These are phyloP conservation scores for Lolium perenne DNA, from an alignment of 176 grass and related monocot species.

Conservation along the genomic window DNA sequence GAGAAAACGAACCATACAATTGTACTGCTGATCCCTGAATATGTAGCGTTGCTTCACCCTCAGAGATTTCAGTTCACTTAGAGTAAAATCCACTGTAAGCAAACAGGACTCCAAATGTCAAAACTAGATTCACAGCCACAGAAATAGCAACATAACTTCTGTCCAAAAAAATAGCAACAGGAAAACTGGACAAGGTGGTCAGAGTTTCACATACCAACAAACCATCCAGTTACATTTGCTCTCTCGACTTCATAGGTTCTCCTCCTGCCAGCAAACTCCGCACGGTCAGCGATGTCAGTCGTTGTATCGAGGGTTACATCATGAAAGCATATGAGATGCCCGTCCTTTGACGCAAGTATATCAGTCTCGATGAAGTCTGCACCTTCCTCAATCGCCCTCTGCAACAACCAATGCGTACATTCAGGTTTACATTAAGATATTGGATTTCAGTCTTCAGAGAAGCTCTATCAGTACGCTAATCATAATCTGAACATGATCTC, in stretches of 20 bases:
- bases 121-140: background rate
- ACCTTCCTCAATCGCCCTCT: constrained; percentile 88
- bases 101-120: constrained; percentile 40
- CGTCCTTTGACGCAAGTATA: constrained; percentile 77
- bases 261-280: constrained; percentile 63
- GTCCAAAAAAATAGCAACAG: background rate
- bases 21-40: constrained; percentile 80
- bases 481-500: background rate
- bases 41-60: constrained; percentile 67
- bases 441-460: constrained; percentile 22
- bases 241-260: constrained; percentile 79
- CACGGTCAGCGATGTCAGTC: constrained; percentile 51
- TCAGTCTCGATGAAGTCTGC: constrained; percentile 90
- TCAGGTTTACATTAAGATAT: constrained; percentile 6
- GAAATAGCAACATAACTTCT: background rate
- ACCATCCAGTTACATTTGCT: constrained; percentile 61
- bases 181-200: background rate
- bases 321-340: constrained; percentile 73
- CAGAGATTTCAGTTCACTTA: constrained; percentile 73
- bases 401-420: constrained; percentile 30
- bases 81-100: constrained; percentile 73
- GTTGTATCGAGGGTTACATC: constrained; percentile 69
- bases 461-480: background rate
- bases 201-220: constrained; percentile 52
- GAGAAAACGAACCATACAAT: constrained; percentile 47